Conservation (phyloP, 2,329 filamentous ascomycete species). For the Botrytis galanthina region DNA sequence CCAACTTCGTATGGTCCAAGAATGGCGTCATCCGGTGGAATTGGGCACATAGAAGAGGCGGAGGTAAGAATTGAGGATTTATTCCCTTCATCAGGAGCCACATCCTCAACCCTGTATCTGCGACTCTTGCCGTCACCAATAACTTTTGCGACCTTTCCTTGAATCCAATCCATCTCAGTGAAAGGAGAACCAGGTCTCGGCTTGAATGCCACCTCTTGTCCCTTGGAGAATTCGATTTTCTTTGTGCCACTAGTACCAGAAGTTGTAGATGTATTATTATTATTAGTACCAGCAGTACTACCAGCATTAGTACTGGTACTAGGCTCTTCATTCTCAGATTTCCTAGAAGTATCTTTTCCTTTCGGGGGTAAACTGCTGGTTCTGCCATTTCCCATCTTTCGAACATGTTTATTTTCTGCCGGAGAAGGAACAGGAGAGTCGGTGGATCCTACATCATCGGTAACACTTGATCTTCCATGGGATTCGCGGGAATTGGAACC, state of each 20-base stretch:
- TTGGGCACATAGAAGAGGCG: constrained; percentile 73
- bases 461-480: constrained; percentile 28
- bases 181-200: constrained; percentile 50
- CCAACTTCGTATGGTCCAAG: constrained; percentile 62
- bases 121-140: constrained; percentile 74
- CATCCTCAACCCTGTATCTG: constrained; percentile 76
- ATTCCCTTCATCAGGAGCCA: constrained; percentile 71
- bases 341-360: constrained; percentile 27
- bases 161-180: constrained; percentile 64
- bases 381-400: constrained; percentile 33
- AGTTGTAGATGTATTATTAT: neutral
- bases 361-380: constrained; percentile 37
- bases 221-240: constrained; percentile 58
- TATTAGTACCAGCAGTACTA: constrained; percentile 22
- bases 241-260: constrained; percentile 33
- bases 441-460: constrained; percentile 36
- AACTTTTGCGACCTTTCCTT: constrained; percentile 74
- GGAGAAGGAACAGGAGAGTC: constrained; percentile 38
- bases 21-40: constrained; percentile 59
- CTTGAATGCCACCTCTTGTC: constrained; percentile 66
- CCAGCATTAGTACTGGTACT: constrained; percentile 24
- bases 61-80: constrained; percentile 63
- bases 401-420: constrained; percentile 33
- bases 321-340: constrained; percentile 31
- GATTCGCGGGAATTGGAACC: constrained; percentile 30